These are phyloP conservation scores for Plasmodium relictum DNA, from an alignment of 169 alveolate genomes.

Conservation along the genomic window DNA sequence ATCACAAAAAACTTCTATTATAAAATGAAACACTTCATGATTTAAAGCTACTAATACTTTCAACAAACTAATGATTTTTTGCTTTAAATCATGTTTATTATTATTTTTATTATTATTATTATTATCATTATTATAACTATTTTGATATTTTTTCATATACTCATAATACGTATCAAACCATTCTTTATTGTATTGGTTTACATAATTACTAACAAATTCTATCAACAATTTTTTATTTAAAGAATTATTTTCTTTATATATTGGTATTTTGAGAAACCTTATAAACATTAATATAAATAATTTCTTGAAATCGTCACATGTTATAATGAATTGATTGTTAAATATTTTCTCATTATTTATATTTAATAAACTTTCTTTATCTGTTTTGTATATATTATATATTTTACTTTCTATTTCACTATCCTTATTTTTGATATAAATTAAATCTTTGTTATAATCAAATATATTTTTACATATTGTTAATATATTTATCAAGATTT, in stretches of 20 bases:
- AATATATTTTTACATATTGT: constrained; percentile 73
- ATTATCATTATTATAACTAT: background rate
- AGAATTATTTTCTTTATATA: background rate
- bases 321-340: background rate
- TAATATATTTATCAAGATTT: constrained; percentile 29
- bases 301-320: constrained; percentile 30
- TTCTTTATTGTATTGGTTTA: constrained; percentile 27
- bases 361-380: constrained; percentile 25
- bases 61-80: background rate
- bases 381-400: constrained; percentile 24
- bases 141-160: background rate
- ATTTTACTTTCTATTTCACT: background rate
- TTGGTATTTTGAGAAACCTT: constrained; percentile 30
- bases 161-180: constrained; percentile 54
- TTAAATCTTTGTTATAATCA: constrained; percentile 44
- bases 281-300: constrained; percentile 25
- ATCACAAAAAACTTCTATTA: constrained; percentile 21
- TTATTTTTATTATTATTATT: background rate
- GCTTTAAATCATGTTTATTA: background rate
- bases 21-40: constrained; percentile 32
- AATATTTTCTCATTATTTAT: constrained; percentile 15
- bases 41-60: constrained; percentile 14
- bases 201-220: constrained; percentile 1
- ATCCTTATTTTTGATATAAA: constrained; percentile 29
- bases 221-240: constrained; percentile 43